A percentile compares a stretch with the other conserved stretches of the same genome.
Evolutionary conservation across 225 moss, liverwort and hornwort species (phyloP).

Genomic region (Anthoceros angustus): DNA sequence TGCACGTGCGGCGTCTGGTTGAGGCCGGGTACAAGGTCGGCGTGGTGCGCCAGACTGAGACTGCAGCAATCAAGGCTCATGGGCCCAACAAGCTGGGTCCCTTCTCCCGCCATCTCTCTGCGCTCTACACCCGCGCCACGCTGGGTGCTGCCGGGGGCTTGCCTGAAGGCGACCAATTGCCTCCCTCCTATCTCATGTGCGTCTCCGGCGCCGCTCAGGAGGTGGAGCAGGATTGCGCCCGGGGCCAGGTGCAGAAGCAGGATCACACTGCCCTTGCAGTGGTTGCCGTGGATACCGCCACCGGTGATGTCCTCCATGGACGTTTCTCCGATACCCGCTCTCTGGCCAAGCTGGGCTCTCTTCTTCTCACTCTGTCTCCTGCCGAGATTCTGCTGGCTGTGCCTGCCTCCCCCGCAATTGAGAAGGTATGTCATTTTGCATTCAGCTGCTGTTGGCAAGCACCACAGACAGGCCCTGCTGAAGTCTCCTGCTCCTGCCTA

Average conservation of each 20-base stretch:
- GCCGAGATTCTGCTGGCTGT: constrained; percentile 73
- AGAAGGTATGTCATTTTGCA: constrained; percentile 40
- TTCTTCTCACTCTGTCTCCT: constrained; percentile 65
- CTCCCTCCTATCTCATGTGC: constrained; percentile 82
- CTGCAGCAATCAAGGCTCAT: constrained; percentile 92
- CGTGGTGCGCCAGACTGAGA: constrained; percentile 90
- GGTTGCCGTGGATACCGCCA: constrained; percentile 83
- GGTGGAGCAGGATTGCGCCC: constrained; percentile 20
- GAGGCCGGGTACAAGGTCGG: constrained; percentile 96
- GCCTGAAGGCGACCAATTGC: constrained; percentile 34
- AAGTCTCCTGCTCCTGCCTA: neutral
- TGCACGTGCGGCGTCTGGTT: constrained; percentile 87
- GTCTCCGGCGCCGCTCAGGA: constrained; percentile 56
- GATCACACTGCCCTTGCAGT: constrained; percentile 54
- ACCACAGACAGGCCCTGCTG: neutral
- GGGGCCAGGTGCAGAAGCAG: constrained; percentile 19
- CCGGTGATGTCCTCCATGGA: constrained; percentile 87
- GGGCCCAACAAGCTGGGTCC: constrained; percentile 79
- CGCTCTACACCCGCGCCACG: constrained; percentile 80
- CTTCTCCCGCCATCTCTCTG: constrained; percentile 75
- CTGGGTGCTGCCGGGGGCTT: constrained; percentile 82
- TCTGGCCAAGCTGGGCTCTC: constrained; percentile 69
- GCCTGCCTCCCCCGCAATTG: constrained; percentile 65
- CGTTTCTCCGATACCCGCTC: constrained; percentile 67
- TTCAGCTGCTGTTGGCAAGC: neutral